Evolutionary conservation across 2,329 filamentous ascomycete species (phyloP), one percentile per base, ranked within the genome.

Genomic region (Fusarium hostae): DNA sequence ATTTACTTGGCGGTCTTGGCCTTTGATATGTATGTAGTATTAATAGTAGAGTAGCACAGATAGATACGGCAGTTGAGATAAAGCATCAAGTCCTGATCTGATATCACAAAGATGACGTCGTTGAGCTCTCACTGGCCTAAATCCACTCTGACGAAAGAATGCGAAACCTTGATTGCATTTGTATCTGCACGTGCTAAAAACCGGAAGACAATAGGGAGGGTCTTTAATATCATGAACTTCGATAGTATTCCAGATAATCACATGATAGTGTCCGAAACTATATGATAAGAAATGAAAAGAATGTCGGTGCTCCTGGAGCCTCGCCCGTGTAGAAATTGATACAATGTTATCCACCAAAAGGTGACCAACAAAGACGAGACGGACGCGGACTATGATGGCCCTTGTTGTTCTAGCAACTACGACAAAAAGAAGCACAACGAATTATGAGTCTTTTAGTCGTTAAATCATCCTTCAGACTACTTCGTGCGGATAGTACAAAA

Each of bases 301-400:
- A 84, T 86, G 82, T 86, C 72, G 85, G 84, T 83, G 78, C 84
- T 78, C 84, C 79, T 72, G 85, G 85, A 86, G 85, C 85, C 85
- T 82, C 84, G 83, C 83, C 84, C 81, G 81, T 80, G 84, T 86
- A 73, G 77, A 59, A 75, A 26, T 44, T 68, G 56, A 68, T 35
- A 58, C 52, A 63, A 63, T 68, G 54, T 54, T 47, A 35, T 37
- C 45, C 70, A 68, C 74, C 66, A 65, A 73, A 72, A 16, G 48
- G 51, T 58, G 67, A 41, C 57, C 32, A 66, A 41, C 60, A 65
- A 62, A 80, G 79, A 68, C 40, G 43, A 68, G 58, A 83, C 82
- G 79, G 84, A 79, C 84, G 79, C 77, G 85, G 85, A 86, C 85
- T 86, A 86, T 86, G 85, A 86, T 85, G 84, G 84, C 81, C 84